Evolutionary conservation across 169 alveolate species (phyloP), one percentile per base, ranked within the genome.

Genomic region (Toxoplasma gondii): DNA sequence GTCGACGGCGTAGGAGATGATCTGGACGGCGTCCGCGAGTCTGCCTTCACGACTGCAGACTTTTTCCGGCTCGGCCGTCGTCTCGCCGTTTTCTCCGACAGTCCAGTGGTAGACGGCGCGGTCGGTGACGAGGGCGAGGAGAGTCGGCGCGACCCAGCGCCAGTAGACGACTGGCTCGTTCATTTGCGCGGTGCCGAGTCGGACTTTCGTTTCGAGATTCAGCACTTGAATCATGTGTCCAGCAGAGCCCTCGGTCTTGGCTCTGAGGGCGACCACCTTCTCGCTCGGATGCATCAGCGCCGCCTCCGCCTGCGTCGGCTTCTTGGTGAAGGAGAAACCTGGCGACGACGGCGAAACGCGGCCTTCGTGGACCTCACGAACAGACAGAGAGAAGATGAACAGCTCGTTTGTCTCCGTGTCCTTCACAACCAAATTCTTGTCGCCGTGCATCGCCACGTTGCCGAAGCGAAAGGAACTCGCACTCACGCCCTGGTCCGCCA

Each of bases 241-340:
- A 31, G 97, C 96, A 0, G 67, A 27, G 0, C 88, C 92, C 27
- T 94, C 97, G 36, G 91, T 87, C 92, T 88, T 93, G 7, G 99
- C 99, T 95, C 99, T 97, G 88, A 98, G 97, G 29, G 99, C 99
- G 92, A 99, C 98, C 88, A 98, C 97, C 94, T 98, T 98, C 92
- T 98, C 98, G 80, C 96, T 92, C 16, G 99, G 99, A 96, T 99
- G 99, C 98, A 98, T 98, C 95, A 99, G 94, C n/a, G 99, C 98
- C 41, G 98, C 98, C 92, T 99, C 99, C 54, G 99, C 99, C 97
- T 98, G 98, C 98, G 98, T 98, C 70, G 99, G 99, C 96, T 98
- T 98, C 96, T 99, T 98, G 82, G 97, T 96, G 67, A 97, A 97
- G 17, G 95, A 88, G 24, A 93, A 93, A 93, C 69, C 92, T 31